Percentiles rank a stretch among this genome's conserved stretches.
phyloP scores from a whole-genome alignment of 2,329 filamentous ascomycete genomes.

The Colletotrichum karsti region DNA sequence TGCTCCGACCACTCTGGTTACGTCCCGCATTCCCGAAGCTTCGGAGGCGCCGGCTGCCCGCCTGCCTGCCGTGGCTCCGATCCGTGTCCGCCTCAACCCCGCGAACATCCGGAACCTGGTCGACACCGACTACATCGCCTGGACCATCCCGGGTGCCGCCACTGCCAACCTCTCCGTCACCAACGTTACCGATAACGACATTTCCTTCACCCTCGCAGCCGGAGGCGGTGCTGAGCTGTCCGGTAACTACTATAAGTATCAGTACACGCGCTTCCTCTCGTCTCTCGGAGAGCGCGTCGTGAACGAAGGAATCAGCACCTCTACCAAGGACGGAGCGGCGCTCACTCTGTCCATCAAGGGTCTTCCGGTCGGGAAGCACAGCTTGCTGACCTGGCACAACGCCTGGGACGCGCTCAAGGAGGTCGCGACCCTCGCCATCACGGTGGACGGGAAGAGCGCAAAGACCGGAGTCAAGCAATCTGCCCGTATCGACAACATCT shows the following conservation, averaged over 20 bases:
- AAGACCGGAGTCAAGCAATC: slow-evolving; percentile 29
- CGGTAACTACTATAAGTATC: slow-evolving; percentile 36
- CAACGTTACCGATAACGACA: slow-evolving; percentile 10
- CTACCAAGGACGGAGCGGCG: slow-evolving; percentile 31
- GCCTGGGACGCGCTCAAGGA: slow-evolving; percentile 36
- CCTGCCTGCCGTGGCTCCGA: slow-evolving; percentile 7
- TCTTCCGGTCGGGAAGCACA: slow-evolving; percentile 36
- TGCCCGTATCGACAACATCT: slow-evolving; percentile 40
- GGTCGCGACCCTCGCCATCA: slow-evolving; percentile 34
- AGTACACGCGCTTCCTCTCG: slow-evolving; percentile 34
- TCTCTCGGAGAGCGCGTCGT: slow-evolving; percentile 39
- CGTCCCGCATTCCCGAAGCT: slow-evolving; percentile 8
- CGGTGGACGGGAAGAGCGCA: slow-evolving; percentile 33
- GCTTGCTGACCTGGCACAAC: slow-evolving; percentile 39
- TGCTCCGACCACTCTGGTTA: background rate
- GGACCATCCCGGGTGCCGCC: slow-evolving; percentile 25
- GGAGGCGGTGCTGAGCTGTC: slow-evolving; percentile 27
- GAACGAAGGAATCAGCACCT: slow-evolving; percentile 37
- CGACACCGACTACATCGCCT: slow-evolving; percentile 26
- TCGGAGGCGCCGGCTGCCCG: background rate
- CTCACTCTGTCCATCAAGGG: slow-evolving; percentile 38
- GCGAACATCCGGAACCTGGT: slow-evolving; percentile 23
- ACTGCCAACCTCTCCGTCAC: slow-evolving; percentile 8
- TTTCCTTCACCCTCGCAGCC: slow-evolving; percentile 16
- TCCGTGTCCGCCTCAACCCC: slow-evolving; percentile 28